Base-by-base conservation (phyloP, 2,329 filamentous ascomycete species). In the Geosmithia flava region DNA sequence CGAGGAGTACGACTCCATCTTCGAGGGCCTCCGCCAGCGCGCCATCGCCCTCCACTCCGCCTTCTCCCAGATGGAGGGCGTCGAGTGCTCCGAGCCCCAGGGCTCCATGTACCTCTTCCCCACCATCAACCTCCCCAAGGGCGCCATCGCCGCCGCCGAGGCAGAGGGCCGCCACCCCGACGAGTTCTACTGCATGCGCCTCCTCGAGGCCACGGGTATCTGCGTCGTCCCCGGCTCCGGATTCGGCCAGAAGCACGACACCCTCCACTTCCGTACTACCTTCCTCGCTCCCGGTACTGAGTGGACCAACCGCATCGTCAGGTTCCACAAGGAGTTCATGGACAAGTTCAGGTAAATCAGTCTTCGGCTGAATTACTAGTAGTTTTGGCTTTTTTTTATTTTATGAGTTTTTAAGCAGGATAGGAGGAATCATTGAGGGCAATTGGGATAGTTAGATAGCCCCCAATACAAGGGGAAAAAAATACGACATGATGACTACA, bases 91-190 rank as follows among this genome's bases (percentile, higher is more conserved):
- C 58, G 76, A 81, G 56, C 93, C 93, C 49, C 86, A 95, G 76
- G 93, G 93, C 51, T 84, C 86, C 63, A 98, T 98, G 93, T 98
- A 98, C 72, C 85, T 98, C 59, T 98, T 97, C 80, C 93, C 93
- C 20, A 93, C 87, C 57, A 95, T 98, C 68, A 80, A 73, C 33
- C 73, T 98, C 20, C 80, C 93, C 2, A 57, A 68, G 20, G 87
- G 87, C 68, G 93, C 89, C 41, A 68, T 83, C 52, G 82, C 83
- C 54, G 87, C 86, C 16, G 93, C 93, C 37, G 66, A 73, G 59
- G 69, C 82, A 52, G 86, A 89, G 63, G 81, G 80, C 58, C 85
- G 85, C 60, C 71, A 75, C 13, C 70, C 91, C 1, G 93, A 98
- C 59, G 91, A 97, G 67, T 95, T 94, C 70, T 98, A 98, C 75